These are phyloP conservation scores for Dysphania ambrosioides DNA, from an alignment of 148 eudicot species.

Conservation along the genomic window DNA sequence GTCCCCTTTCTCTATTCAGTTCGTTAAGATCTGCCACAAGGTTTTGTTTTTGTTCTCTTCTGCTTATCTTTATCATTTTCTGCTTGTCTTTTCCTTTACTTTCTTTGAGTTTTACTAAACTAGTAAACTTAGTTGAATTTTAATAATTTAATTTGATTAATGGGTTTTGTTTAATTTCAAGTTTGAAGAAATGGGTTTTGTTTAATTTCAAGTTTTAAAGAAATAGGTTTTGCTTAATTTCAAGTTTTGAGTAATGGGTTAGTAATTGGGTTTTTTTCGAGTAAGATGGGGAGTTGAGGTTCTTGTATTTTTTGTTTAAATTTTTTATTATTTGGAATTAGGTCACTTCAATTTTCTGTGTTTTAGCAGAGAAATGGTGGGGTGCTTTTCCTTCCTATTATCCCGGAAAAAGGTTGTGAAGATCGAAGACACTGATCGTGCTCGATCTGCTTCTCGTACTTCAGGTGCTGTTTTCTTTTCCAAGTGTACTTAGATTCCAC, in stretches of 20 bases:
- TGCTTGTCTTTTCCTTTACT: constrained; percentile 8
- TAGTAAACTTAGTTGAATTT: neutral
- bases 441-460: constrained; percentile 44
- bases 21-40: constrained; percentile 31
- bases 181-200: neutral
- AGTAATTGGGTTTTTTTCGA: constrained; percentile 23
- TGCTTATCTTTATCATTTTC: constrained; percentile 21
- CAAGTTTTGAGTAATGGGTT: constrained; percentile 14
- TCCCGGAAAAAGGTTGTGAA: constrained; percentile 31
- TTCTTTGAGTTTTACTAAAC: neutral
- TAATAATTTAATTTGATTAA: neutral
- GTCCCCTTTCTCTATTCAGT: constrained; percentile 10
- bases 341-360: neutral
- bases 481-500: neutral
- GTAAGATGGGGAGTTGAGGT: constrained; percentile 22
- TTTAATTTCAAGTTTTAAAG: neutral
- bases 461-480: constrained; percentile 39
- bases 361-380: constrained; percentile 31
- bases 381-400: constrained; percentile 40
- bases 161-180: constrained; percentile 1
- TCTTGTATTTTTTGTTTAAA: neutral
- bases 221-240: neutral
- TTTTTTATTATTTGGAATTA: neutral
- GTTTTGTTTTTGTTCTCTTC: constrained; percentile 30
- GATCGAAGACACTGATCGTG: constrained; percentile 45